Conservation (phyloP, 345 rosid genomes). For the Populus nigra region DNA sequence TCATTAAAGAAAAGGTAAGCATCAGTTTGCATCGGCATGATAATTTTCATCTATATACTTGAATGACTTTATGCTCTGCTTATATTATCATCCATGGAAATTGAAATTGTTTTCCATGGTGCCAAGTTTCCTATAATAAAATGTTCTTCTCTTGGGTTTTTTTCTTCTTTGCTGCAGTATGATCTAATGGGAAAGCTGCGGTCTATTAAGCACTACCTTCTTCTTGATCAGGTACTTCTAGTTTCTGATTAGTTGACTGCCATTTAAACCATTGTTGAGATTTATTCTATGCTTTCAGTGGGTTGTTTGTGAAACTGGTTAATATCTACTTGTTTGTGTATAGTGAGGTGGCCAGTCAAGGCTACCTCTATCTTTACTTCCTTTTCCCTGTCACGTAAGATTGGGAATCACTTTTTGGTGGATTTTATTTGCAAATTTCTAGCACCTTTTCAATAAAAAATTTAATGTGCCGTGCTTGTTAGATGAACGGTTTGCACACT, state of each 20-base stretch:
- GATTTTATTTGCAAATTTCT: too few relatives aligned
- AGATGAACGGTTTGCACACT: too few relatives aligned
- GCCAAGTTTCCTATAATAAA: slow-evolving; percentile 14
- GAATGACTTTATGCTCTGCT: neutral
- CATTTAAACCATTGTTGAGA: neutral
- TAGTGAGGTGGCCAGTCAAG: too few relatives aligned
- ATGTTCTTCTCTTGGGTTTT: neutral
- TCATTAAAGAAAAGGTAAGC: slow-evolving; percentile 79
- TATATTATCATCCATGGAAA: neutral
- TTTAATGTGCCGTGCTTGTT: too few relatives aligned
- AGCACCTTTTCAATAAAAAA: too few relatives aligned
- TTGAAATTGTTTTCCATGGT: neutral
- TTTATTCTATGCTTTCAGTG: too few relatives aligned
- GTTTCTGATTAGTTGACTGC: neutral
- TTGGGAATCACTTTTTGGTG: too few relatives aligned
- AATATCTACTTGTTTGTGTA: too few relatives aligned
- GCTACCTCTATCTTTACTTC: too few relatives aligned
- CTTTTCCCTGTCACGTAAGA: too few relatives aligned
- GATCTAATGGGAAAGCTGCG: slow-evolving; percentile 84
- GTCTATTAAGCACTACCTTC: slow-evolving; percentile 95
- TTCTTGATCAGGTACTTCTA: slow-evolving; percentile 87
- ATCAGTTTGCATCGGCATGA: neutral
- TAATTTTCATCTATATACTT: neutral
- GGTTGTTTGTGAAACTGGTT: too few relatives aligned
- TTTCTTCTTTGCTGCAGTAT: slow-evolving; percentile 45